Conservation (phyloP, 805 yeast species). For the Nakazawaea siamensis region DNA sequence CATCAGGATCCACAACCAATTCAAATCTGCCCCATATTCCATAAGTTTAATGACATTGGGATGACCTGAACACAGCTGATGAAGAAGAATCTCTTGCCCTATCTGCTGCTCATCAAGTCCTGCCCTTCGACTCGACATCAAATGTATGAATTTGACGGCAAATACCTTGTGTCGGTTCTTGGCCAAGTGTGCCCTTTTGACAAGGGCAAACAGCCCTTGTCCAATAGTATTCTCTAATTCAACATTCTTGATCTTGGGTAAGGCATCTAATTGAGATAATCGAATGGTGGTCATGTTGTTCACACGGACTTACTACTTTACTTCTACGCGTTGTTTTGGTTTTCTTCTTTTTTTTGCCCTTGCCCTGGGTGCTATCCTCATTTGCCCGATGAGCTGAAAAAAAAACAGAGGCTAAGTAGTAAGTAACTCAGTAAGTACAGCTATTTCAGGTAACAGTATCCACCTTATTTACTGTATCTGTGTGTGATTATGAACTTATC, state of each 20-base stretch:
- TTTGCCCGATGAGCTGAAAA: no score
- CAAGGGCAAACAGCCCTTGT: slow-evolving; percentile 62
- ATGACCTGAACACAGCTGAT: slow-evolving; percentile 48
- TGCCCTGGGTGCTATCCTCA: no score
- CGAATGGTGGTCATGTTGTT: slow-evolving; percentile 15
- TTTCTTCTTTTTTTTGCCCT: no score
- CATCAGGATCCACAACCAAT: slow-evolving; percentile 59
- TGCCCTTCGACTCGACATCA: slow-evolving; percentile 22
- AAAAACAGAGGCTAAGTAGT: no score
- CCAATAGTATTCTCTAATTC: slow-evolving; percentile 48
- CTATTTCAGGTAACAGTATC: no score
- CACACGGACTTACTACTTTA: no score
- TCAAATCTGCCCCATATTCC: slow-evolving; percentile 43
- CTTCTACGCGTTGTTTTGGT: no score
- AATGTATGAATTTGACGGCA: slow-evolving; percentile 53
- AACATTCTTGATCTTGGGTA: slow-evolving; percentile 41
- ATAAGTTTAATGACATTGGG: slow-evolving; percentile 49
- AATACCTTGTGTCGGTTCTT: slow-evolving; percentile 30
- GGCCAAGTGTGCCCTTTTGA: slow-evolving; percentile 37
- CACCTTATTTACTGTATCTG: no score
- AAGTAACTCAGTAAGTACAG: no score
- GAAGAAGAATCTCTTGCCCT: slow-evolving; percentile 50
- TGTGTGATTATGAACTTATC: no score
- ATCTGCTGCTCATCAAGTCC: slow-evolving; percentile 25
- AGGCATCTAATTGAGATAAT: slow-evolving; percentile 36